phyloP scores from a whole-genome alignment of 169 alveolate species.

The Babesia sp. region DNA sequence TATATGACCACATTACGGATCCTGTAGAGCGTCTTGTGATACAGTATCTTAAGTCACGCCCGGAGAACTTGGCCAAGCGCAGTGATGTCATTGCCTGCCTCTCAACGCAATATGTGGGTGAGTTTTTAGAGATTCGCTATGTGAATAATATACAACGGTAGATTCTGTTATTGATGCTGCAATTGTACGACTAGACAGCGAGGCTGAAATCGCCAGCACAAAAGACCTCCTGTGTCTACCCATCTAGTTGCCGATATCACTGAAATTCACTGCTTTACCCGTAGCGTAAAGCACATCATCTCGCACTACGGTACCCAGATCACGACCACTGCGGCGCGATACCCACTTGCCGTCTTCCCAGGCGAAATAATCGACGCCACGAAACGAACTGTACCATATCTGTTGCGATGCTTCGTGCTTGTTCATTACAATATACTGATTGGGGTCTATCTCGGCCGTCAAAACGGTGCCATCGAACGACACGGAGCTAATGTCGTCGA shows the following conservation, averaged over 20 bases:
- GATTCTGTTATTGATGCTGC: conserved; percentile 54
- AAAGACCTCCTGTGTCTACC: conserved; percentile 61
- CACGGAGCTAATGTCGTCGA: conserved; percentile 46
- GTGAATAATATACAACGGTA: background rate
- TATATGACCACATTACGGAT: conserved; percentile 53
- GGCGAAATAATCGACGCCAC: conserved; percentile 62
- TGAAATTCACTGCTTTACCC: conserved; percentile 30
- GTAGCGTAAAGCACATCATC: conserved; percentile 48
- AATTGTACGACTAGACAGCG: conserved; percentile 24
- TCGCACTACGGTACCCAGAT: conserved; percentile 12
- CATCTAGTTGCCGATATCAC: conserved; percentile 4
- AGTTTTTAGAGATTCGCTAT: background rate
- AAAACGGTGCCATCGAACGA: conserved; percentile 62
- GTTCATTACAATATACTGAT: conserved; percentile 49
- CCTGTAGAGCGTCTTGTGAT: conserved; percentile 48
- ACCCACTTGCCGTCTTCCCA: conserved; percentile 45
- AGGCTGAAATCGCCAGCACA: conserved; percentile 63
- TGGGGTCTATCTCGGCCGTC: conserved; percentile 38
- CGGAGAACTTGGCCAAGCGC: conserved; percentile 47
- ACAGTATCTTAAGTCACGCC: conserved; percentile 48
- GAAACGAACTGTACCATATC: conserved; percentile 62
- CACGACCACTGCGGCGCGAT: conserved; percentile 52
- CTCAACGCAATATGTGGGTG: conserved; percentile 41
- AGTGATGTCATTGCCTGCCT: conserved; percentile 29
- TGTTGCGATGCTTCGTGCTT: conserved; percentile 67